A percentile compares a stretch with the other conserved stretches of the same genome.
These are phyloP conservation scores for Myxozyma lipomycoides DNA, from an alignment of 805 yeast genomes.

Conservation along the genomic window DNA sequence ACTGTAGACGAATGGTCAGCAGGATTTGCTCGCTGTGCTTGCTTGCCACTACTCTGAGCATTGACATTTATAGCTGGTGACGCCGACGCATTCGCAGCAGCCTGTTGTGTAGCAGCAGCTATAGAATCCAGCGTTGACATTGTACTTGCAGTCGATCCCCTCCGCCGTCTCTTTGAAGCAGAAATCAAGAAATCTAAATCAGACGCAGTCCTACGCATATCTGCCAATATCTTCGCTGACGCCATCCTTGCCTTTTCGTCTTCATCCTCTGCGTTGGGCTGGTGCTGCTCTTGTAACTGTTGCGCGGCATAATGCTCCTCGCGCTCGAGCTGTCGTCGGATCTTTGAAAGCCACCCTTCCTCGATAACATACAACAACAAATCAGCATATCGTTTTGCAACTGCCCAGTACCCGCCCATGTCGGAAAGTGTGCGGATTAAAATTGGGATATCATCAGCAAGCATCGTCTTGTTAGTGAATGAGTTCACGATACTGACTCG, in stretches of 20 bases:
- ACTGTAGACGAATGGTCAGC: background rate
- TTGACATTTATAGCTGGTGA: no score
- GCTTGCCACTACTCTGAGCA: constrained; percentile 3
- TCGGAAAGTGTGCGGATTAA: constrained; percentile 23
- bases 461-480: constrained; percentile 24
- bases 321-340: constrained; percentile 4
- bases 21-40: constrained; percentile 2
- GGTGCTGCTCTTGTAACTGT: background rate
- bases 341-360: constrained; percentile 28
- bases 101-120: background rate
- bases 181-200: constrained; percentile 31
- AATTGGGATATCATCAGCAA: constrained; percentile 29
- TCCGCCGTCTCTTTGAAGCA: constrained; percentile 3
- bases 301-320: background rate
- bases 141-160: background rate
- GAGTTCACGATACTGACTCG: constrained; percentile 31
- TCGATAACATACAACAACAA: constrained; percentile 29
- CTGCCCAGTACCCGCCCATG: constrained; percentile 31
- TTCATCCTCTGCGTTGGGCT: constrained; percentile 5
- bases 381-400: constrained; percentile 30
- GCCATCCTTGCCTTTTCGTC: constrained; percentile 15
- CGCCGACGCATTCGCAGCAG: background rate
- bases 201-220: constrained; percentile 33
- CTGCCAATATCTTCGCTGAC: constrained; percentile 30
- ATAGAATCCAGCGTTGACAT: constrained; percentile 1